A percentile compares a stretch with the other conserved stretches of the same genome.
Conservation (phyloP, 1,139 yeast genomes). For the Geotrichum siamense region DNA sequence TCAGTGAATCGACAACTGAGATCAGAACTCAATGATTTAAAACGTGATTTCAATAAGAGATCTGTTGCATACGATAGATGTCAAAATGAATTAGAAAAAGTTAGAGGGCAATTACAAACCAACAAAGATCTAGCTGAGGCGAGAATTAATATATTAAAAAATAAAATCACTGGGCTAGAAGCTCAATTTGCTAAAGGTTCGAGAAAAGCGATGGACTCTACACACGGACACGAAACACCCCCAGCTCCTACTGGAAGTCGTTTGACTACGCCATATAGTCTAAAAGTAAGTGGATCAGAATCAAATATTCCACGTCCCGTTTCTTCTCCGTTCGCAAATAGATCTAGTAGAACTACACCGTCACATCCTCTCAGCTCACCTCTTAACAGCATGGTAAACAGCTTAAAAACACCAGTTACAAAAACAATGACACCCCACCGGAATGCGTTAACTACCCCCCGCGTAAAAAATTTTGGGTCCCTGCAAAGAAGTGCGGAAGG, state of each 20-base stretch:
- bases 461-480: neutral
- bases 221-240: too few species aligned
- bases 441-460: neutral
- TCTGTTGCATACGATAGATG: conserved; percentile 20
- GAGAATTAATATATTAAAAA: conserved; percentile 20
- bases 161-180: conserved; percentile 18
- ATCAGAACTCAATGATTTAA: conserved; percentile 20
- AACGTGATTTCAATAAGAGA: conserved; percentile 19
- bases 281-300: too few species aligned
- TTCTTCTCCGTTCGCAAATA: neutral
- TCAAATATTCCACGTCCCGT: conserved; percentile 1
- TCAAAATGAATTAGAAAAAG: conserved; percentile 20
- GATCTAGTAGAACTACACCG: neutral
- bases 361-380: neutral
- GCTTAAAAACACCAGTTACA: neutral
- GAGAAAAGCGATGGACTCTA: neutral
- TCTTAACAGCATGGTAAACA: neutral
- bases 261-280: neutral
- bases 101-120: conserved; percentile 19
- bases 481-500: neutral
- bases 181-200: conserved; percentile 2
- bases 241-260: neutral
- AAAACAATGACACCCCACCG: neutral
- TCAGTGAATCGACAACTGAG: conserved; percentile 13
- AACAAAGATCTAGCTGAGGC: conserved; percentile 23